These are phyloP conservation scores for Naganishia albida DNA, from an alignment of 1,284 basidiomycete genomes.

Conservation along the genomic window DNA sequence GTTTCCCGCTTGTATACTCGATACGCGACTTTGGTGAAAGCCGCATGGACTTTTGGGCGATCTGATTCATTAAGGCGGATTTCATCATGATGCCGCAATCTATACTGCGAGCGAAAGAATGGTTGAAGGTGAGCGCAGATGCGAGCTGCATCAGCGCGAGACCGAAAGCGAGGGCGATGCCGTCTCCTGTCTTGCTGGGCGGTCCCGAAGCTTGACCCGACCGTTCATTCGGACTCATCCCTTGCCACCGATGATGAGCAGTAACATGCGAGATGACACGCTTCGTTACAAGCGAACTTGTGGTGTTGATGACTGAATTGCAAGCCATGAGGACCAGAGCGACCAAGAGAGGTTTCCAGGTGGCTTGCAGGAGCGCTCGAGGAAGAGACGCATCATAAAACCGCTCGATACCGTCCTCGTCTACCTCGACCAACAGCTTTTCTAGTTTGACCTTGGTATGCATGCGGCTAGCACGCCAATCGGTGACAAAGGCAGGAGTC, in stretches of 20 bases:
- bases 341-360: slow-evolving; percentile 6
- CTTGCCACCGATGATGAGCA: slow-evolving; percentile 5
- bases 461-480: background rate
- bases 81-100: slow-evolving; percentile 19
- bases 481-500: background rate
- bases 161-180: slow-evolving; percentile 29
- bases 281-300: slow-evolving; percentile 65
- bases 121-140: background rate
- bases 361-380: background rate
- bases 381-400: slow-evolving; percentile 1
- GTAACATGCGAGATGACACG: slow-evolving; percentile 65
- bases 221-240: slow-evolving; percentile 10
- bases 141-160: slow-evolving; percentile 26
- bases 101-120: background rate
- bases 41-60: slow-evolving; percentile 29
- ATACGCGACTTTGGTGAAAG: slow-evolving; percentile 18
- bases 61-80: slow-evolving; percentile 22
- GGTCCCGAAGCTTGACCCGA: background rate
- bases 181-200: slow-evolving; percentile 6
- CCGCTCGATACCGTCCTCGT: slow-evolving; percentile 2
- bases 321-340: slow-evolving; percentile 28
- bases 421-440: background rate
- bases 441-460: background rate
- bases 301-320: slow-evolving; percentile 57
- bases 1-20: slow-evolving; percentile 22